These are phyloP conservation scores for Seminavis robusta DNA, from an alignment of 108 stramenopile species.

Conservation along the genomic window DNA sequence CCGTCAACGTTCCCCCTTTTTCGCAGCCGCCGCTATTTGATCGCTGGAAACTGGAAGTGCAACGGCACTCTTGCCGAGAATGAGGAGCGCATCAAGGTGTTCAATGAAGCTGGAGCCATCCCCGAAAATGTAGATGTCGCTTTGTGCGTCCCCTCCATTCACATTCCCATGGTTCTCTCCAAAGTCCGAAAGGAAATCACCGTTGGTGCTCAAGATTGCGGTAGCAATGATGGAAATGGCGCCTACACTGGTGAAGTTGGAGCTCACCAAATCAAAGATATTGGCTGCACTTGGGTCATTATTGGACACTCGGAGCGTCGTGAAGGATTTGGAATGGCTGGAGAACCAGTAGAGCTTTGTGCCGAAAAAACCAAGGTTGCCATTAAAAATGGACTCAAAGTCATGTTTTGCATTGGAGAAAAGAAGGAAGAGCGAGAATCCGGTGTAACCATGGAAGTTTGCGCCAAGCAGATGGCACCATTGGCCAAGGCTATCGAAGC, in stretches of 20 bases:
- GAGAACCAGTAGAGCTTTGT: slow-evolving; percentile 89
- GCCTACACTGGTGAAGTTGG: slow-evolving; percentile 97
- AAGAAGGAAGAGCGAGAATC: slow-evolving; percentile 97
- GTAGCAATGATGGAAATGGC: slow-evolving; percentile 61
- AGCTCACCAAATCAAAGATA: slow-evolving; percentile 84
- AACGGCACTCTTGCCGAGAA: slow-evolving; percentile 78
- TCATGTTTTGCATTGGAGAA: slow-evolving; percentile 97
- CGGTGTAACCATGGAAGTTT: slow-evolving; percentile 89
- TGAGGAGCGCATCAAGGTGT: slow-evolving; percentile 65
- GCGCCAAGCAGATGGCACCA: slow-evolving; percentile 83
- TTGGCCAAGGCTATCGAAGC: slow-evolving; percentile 61
- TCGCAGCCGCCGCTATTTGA: slow-evolving; percentile 84
- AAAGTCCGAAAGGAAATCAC: slow-evolving; percentile 74
- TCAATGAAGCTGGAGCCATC: slow-evolving; percentile 85
- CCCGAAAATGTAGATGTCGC: slow-evolving; percentile 84
- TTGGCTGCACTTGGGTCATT: slow-evolving; percentile 96
- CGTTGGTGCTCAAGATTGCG: slow-evolving; percentile 85
- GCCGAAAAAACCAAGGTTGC: slow-evolving; percentile 96
- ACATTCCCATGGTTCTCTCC: slow-evolving; percentile 61
- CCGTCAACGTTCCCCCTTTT: no score
- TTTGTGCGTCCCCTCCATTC: slow-evolving; percentile 73
- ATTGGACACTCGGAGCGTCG: slow-evolving; percentile 98
- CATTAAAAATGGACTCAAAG: slow-evolving; percentile 92
- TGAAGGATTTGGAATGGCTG: slow-evolving; percentile 89
- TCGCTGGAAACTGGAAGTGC: slow-evolving; percentile 96